Conservation (phyloP, 352 stramenopile species). For the Globisporangium lucens region DNA sequence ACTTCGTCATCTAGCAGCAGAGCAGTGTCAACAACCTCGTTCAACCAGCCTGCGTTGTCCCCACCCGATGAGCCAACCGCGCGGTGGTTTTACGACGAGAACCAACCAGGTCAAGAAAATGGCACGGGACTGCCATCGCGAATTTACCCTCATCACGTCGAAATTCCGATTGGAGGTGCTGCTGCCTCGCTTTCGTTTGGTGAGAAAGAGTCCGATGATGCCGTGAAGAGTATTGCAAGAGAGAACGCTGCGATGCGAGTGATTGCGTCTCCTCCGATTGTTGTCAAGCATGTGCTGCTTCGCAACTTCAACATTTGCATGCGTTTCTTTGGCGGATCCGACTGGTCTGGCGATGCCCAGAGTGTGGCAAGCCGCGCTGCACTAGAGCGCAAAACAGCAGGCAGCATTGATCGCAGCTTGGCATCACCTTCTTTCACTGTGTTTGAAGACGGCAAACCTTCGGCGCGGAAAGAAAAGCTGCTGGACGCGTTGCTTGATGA, state of each 20-base stretch:
- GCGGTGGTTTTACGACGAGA: slow-evolving; percentile 80
- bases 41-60: slow-evolving; percentile 42
- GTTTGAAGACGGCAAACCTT: slow-evolving; percentile 6
- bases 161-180: slow-evolving; percentile 81
- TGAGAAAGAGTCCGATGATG: slow-evolving; percentile 75
- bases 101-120: slow-evolving; percentile 23
- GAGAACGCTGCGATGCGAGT: slow-evolving; percentile 56
- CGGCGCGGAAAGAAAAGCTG: slow-evolving; percentile 62
- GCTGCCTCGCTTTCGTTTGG: slow-evolving; percentile 84
- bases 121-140: slow-evolving; percentile 57
- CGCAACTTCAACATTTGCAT: slow-evolving; percentile 88
- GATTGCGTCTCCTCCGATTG: slow-evolving; percentile 44
- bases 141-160: slow-evolving; percentile 85
- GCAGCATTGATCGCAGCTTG: neutral
- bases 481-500: slow-evolving; percentile 79
- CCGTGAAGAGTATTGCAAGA: slow-evolving; percentile 64
- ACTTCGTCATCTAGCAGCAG: slow-evolving; percentile 54
- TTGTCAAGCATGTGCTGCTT: slow-evolving; percentile 77
- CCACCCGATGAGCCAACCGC: slow-evolving; percentile 70
- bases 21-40: slow-evolving; percentile 36
- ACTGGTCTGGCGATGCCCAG: slow-evolving; percentile 64
- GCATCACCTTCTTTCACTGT: neutral
- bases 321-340: slow-evolving; percentile 83
- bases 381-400: slow-evolving; percentile 7
- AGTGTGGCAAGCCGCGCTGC: slow-evolving; percentile 33